These are phyloP conservation scores for Coffea canephora DNA, from an alignment of 257 asterid species.

Conservation along the genomic window DNA sequence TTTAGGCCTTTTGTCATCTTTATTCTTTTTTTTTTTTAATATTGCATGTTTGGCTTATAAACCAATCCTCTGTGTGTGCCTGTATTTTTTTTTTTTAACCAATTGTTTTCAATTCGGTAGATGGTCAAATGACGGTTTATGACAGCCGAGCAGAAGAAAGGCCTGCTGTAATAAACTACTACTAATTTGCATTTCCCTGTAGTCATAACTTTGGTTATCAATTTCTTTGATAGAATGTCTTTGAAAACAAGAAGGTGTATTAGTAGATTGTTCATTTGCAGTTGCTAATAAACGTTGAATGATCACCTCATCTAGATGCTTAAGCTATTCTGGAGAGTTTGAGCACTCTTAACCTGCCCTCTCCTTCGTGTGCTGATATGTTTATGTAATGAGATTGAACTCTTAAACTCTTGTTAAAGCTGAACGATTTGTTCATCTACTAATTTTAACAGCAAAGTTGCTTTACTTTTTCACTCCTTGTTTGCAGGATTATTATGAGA, in stretches of 20 bases:
- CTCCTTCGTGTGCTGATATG: neutral
- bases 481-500: constrained; percentile 15
- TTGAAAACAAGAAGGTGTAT: neutral
- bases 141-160: neutral
- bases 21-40: neutral
- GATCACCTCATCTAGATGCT: neutral
- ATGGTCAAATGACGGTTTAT: neutral
- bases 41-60: neutral
- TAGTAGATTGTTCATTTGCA: neutral
- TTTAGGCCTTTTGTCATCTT: neutral
- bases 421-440: neutral
- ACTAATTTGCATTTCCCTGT: neutral
- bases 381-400: neutral
- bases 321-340: neutral
- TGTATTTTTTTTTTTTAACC: no score
- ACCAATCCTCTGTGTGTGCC: neutral
- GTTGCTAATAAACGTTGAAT: neutral
- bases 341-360: neutral
- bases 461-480: neutral
- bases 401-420: neutral
- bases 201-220: neutral
- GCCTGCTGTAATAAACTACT: neutral
- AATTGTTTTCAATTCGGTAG: neutral
- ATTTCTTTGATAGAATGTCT: neutral
- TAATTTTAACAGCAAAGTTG: neutral